Conservation (phyloP, 352 stramenopile species). For the Phytophthora kernoviae region DNA sequence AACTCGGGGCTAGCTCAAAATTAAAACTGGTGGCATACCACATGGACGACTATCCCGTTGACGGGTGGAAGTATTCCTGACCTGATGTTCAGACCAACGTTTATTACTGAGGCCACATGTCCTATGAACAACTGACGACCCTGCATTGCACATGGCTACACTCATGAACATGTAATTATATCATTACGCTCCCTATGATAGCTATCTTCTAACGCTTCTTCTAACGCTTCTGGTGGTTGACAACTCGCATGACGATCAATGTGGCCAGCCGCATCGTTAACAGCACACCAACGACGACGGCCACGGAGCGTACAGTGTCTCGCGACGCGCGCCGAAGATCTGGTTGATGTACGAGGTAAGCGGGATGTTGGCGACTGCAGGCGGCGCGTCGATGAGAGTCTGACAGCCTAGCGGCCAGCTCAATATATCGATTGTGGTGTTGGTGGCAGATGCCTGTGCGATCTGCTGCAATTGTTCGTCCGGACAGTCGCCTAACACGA, state of each 20-base stretch:
- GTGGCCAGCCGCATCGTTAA: constrained; percentile 58
- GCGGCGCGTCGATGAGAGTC: constrained; percentile 51
- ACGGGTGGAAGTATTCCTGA: too few relatives aligned
- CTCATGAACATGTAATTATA: constrained; percentile 13
- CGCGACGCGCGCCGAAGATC: constrained; percentile 60
- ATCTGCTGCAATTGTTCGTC: constrained; percentile 41
- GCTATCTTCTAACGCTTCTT: too few relatives aligned
- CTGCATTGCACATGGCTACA: constrained; percentile 14
- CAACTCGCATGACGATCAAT: constrained; percentile 50
- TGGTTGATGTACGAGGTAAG: constrained; percentile 63
- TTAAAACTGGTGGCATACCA: not conserved
- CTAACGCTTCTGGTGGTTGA: constrained; percentile 70
- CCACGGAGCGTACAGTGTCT: constrained; percentile 50
- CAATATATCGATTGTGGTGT: constrained; percentile 34
- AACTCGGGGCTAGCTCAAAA: too few relatives aligned
- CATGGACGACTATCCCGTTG: too few relatives aligned
- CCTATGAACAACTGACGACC: not conserved
- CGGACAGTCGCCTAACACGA: constrained; percentile 51
- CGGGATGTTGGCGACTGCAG: constrained; percentile 39
- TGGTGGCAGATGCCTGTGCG: constrained; percentile 18
- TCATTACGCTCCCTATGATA: constrained; percentile 4
- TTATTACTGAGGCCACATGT: not conserved
- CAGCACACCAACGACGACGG: constrained; percentile 54
- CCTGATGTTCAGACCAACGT: too few relatives aligned
- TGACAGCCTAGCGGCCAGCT: constrained; percentile 61